phyloP scores from a whole-genome alignment of 148 eudicot genomes.

The Euryodendron excelsum region DNA sequence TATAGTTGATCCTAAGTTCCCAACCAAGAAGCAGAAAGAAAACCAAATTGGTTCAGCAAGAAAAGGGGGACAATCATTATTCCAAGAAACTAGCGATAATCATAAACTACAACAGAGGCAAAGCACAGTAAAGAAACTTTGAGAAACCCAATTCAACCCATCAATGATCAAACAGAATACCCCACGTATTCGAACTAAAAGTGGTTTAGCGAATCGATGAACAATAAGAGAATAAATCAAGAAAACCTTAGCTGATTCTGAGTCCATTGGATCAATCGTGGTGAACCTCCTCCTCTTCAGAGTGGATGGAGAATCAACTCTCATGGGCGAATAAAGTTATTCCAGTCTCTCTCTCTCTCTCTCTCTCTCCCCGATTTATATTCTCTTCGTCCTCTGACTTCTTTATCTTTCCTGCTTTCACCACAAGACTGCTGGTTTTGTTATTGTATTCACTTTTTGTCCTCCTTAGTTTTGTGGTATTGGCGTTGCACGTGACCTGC shows the following conservation, averaged over 20 bases:
- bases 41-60: neutral
- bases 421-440: neutral
- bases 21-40: neutral
- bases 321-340: slow-evolving; percentile 21
- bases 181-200: neutral
- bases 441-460: no score
- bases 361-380: neutral
- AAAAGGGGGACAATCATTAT: neutral
- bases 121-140: neutral
- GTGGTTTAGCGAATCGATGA: neutral
- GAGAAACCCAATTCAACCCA: neutral
- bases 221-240: neutral
- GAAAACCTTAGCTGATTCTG: slow-evolving; percentile 33
- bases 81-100: neutral
- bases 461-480: neutral
- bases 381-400: neutral
- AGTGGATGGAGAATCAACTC: slow-evolving; percentile 28
- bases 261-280: slow-evolving; percentile 38
- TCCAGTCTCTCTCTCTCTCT: slow-evolving; percentile 5
- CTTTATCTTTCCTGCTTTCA: neutral
- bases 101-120: neutral
- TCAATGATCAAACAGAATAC: neutral
- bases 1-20: no score
- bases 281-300: slow-evolving; percentile 32
- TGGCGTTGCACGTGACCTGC: no score